phyloP scores from a whole-genome alignment of 139 green algal species.

The Eudorina sp. region DNA sequence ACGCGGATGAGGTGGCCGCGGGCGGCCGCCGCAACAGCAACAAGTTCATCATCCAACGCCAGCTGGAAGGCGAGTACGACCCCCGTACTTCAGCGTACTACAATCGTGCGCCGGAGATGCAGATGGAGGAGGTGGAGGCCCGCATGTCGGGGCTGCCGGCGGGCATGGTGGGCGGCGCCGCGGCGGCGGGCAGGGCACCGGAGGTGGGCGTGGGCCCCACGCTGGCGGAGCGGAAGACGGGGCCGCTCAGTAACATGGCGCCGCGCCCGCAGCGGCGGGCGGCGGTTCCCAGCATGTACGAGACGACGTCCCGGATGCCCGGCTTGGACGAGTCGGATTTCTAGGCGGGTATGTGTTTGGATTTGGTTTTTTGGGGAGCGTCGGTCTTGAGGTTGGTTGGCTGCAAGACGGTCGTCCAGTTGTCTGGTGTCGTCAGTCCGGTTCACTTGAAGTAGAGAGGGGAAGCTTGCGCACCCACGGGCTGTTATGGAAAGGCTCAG shows the following conservation, averaged over 20 bases:
- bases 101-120: constrained; percentile 35
- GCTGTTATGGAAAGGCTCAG: too few species aligned
- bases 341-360: neutral
- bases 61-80: constrained; percentile 46
- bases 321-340: constrained; percentile 33
- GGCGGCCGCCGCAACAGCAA: neutral
- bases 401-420: too few species aligned
- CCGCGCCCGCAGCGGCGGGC: neutral
- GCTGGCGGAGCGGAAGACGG: constrained; percentile 11
- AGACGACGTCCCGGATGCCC: constrained; percentile 19
- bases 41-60: constrained; percentile 47
- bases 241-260: neutral
- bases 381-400: too few species aligned
- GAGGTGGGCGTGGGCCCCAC: neutral
- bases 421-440: too few species aligned
- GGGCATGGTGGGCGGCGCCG: constrained; percentile 7
- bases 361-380: too few species aligned
- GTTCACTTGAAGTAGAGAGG: too few species aligned
- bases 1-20: constrained; percentile 14
- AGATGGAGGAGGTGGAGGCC: constrained; percentile 14
- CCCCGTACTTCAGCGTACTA: constrained; percentile 13
- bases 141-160: neutral
- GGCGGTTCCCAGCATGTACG: constrained; percentile 38
- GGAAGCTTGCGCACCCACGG: too few species aligned
- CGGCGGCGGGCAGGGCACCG: neutral